Conservation (phyloP, 2,329 filamentous ascomycete genomes). For the Colletotrichum lentis region DNA sequence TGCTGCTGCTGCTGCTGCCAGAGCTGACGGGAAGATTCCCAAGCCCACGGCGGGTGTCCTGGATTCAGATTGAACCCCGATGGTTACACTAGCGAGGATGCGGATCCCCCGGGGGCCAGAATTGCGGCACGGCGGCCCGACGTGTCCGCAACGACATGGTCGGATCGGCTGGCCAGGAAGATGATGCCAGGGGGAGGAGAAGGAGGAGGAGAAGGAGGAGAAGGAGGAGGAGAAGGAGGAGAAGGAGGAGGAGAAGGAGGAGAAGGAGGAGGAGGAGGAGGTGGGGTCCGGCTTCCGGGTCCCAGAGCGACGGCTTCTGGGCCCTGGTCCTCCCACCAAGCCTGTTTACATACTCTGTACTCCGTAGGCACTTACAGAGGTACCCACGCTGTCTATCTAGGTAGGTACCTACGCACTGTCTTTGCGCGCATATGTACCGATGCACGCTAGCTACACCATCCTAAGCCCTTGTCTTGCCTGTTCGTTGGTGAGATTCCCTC, state of each 20-base stretch:
- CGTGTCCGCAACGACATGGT: background rate
- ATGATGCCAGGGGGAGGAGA: background rate
- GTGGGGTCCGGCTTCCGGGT: constrained; percentile 30
- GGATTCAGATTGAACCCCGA: background rate
- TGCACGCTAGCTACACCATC: no score
- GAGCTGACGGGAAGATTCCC: constrained; percentile 10
- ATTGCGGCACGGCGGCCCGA: constrained; percentile 30
- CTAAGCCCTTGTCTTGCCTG: background rate
- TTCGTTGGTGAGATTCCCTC: background rate
- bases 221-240: background rate
- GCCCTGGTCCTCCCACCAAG: background rate
- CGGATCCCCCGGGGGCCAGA: background rate
- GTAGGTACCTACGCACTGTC: no score
- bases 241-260: no score
- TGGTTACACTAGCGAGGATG: background rate
- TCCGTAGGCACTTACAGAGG: no score
- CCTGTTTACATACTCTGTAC: background rate
- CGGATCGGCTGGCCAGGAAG: constrained; percentile 31
- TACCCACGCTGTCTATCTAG: background rate
- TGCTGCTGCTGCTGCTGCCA: constrained; percentile 5
- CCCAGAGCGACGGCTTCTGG: constrained; percentile 21
- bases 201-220: no score
- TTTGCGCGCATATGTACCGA: no score
- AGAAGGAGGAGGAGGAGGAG: background rate
- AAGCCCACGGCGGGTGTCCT: constrained; percentile 10